Conservation (phyloP, 2,329 filamentous ascomycete species). For the Hypoxylon sp. region DNA sequence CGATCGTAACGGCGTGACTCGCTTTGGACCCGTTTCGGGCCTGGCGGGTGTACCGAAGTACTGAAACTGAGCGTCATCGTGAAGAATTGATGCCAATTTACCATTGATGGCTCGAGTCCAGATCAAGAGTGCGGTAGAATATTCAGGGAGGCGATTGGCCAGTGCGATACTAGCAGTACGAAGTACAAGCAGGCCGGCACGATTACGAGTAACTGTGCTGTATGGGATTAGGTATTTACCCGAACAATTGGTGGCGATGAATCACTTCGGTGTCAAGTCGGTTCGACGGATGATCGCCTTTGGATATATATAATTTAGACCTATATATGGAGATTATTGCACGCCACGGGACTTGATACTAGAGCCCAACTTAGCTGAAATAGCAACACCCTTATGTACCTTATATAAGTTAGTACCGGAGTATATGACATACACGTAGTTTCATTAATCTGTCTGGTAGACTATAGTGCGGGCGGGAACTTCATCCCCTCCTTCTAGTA, state of each 20-base stretch:
- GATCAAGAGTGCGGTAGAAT: slow-evolving; percentile 9
- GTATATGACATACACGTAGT: no score
- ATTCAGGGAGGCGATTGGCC: slow-evolving; percentile 14
- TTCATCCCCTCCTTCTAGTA: no score
- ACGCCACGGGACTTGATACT: no score
- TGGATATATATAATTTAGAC: no score
- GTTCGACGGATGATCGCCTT: background rate
- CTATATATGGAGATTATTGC: no score
- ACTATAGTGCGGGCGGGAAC: no score
- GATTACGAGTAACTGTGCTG: slow-evolving; percentile 11
- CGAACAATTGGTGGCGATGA: slow-evolving; percentile 7
- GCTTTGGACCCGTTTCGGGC: background rate
- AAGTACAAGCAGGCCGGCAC: slow-evolving; percentile 19
- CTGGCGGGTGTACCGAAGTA: background rate
- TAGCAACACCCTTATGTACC: no score
- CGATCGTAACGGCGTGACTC: background rate
- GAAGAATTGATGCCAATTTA: slow-evolving; percentile 20
- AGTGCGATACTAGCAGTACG: slow-evolving; percentile 18
- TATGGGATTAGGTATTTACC: slow-evolving; percentile 17
- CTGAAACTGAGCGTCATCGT: slow-evolving; percentile 13
- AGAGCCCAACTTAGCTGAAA: no score
- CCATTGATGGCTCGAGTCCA: slow-evolving; percentile 13
- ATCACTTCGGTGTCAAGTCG: background rate
- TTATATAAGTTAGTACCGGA: no score
- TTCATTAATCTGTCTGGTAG: no score